Evolutionary conservation across 2,329 filamentous ascomycete genomes (phyloP).

Genomic region (Herpotrichia juniperi): DNA sequence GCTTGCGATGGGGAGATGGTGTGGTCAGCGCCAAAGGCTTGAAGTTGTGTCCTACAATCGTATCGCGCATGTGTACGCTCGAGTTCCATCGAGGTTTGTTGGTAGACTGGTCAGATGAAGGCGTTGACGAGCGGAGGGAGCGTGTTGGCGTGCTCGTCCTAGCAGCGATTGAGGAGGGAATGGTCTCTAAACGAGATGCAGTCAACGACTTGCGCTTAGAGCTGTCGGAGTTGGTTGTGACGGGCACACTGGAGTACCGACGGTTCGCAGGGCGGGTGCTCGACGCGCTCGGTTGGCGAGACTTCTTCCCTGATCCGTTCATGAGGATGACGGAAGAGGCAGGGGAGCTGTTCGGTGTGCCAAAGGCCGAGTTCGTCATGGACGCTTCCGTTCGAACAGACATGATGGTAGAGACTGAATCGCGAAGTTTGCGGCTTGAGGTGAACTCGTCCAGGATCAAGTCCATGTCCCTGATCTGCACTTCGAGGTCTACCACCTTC

Average conservation of each 20-base stretch:
- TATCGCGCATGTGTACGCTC: constrained; percentile 46
- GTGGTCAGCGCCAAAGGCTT: constrained; percentile 43
- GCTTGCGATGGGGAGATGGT: constrained; percentile 39
- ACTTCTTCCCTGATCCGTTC: constrained; percentile 55
- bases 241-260: constrained; percentile 57
- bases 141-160: constrained; percentile 33
- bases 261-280: constrained; percentile 50
- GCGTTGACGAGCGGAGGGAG: constrained; percentile 27
- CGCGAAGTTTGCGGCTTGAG: constrained; percentile 77
- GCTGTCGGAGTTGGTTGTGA: constrained; percentile 20
- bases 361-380: constrained; percentile 70
- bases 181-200: constrained; percentile 25
- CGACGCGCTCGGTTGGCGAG: constrained; percentile 54
- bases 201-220: constrained; percentile 31
- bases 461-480: constrained; percentile 80
- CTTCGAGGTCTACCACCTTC: constrained; percentile 79
- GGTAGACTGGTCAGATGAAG: constrained; percentile 29
- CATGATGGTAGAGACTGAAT: constrained; percentile 91
- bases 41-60: constrained; percentile 45
- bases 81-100: constrained; percentile 48
- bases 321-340: constrained; percentile 67
- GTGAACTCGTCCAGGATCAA: constrained; percentile 70
- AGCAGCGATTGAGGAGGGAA: constrained; percentile 29
- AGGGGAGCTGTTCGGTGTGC: constrained; percentile 66
- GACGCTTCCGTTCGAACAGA: constrained; percentile 74